Base-by-base conservation (phyloP, 805 yeast species). In the Tetrapisispora pingtungensis region DNA sequence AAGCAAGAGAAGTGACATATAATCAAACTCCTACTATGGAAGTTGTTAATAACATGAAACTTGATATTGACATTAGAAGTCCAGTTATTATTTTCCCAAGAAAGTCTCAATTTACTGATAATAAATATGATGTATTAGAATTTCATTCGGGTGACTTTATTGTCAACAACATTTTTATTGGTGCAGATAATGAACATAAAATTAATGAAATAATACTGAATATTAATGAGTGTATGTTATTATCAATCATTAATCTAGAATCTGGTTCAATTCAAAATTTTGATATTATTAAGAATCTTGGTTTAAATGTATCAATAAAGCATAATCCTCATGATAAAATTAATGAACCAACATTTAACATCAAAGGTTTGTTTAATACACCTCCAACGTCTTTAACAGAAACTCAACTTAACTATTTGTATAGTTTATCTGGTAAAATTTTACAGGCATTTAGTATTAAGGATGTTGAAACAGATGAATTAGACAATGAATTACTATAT, bases 1-100 rank as follows among this genome's bases (percentile, higher is more conserved):
- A 75, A 18, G 95, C 97, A 0, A 74, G 97, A 46, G 86, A 82
- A 55, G 85, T 88, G 10, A 96, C 97, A 0, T 75, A 87, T 52
- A 77, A 82, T 52, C 95, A 85, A 59, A 93, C 93, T 0, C 77
- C 69, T 36, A 79, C 78, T 49, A 70, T 80, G 36, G 74, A 74
- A 36, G 45, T 63, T 8, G 70, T 68, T 14, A 74, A 65, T 41
- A 70, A 75, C 47, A 78, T 88, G 64, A 78, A 80, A 50, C 74
- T 89, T 57, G 84, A 89, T 53, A 64, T 94, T 30, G 62, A 76
- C 15, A 70, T 93, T 14, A 73, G 77, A 42, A 86, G 97, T 1
- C 99, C 98, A 0, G 82, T 82, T 10, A 68, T 93, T 32, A 77
- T 82, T 2, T 87, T 88, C 55, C 96, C 97, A 0, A 72, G 72